phyloP scores from a whole-genome alignment of 2,329 filamentous ascomycete species.

The Pestalotiopsis fici region DNA sequence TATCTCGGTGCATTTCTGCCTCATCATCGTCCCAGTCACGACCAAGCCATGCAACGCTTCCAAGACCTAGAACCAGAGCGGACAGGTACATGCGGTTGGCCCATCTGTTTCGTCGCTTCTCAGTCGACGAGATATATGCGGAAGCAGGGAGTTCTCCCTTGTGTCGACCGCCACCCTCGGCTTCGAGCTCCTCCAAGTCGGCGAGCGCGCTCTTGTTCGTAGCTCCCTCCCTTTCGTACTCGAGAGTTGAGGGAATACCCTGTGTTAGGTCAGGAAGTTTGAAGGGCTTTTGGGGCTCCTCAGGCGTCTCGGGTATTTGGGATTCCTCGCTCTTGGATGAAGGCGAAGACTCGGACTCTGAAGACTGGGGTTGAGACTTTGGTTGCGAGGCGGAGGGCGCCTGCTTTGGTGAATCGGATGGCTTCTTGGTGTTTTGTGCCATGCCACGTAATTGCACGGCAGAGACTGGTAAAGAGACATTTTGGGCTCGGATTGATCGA shows the following conservation, averaged over 20 bases:
- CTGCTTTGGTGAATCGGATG: constrained; percentile 9
- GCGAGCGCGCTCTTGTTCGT: constrained; percentile 36
- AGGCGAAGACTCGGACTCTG: not conserved
- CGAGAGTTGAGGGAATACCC: constrained; percentile 89
- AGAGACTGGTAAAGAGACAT: constrained; percentile 28
- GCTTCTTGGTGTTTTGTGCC: constrained; percentile 35
- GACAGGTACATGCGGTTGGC: constrained; percentile 73
- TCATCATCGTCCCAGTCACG: constrained; percentile 88
- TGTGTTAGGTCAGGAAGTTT: constrained; percentile 82
- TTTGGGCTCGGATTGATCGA: constrained; percentile 23
- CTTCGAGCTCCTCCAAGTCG: constrained; percentile 37
- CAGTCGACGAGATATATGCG: constrained; percentile 87
- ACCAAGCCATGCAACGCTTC: constrained; percentile 73
- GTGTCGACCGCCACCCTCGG: constrained; percentile 48
- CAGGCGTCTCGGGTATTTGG: constrained; percentile 20
- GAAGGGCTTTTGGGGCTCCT: constrained; percentile 48
- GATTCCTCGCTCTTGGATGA: constrained; percentile 8
- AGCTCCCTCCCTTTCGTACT: constrained; percentile 66
- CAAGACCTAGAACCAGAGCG: constrained; percentile 56
- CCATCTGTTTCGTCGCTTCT: constrained; percentile 75
- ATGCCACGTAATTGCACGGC: constrained; percentile 44
- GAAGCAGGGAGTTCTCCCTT: constrained; percentile 72
- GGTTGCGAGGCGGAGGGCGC: too few relatives aligned
- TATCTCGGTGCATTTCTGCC: constrained; percentile 65
- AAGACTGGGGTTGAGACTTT: constrained; percentile 13